Evolutionary conservation across 768 basidiomycete genomes (phyloP).

Genomic region (Leccinum uliginosum): DNA sequence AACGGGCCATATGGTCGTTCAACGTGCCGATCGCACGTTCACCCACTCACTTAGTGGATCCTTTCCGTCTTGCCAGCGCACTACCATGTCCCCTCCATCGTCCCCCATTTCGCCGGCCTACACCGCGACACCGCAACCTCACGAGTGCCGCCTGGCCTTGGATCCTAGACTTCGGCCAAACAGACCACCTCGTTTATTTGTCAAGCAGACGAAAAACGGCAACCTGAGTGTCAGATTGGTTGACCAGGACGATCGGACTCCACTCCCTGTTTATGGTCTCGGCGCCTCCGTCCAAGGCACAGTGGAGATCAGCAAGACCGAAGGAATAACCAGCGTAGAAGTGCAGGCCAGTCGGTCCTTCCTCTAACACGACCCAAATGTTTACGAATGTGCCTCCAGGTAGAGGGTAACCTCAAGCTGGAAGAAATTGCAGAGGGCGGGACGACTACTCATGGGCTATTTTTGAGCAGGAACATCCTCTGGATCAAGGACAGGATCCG

Average conservation of each 20-base stretch:
- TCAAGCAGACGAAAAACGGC: constrained; percentile 57
- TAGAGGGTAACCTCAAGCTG: constrained; percentile 56
- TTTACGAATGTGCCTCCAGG: constrained; percentile 31
- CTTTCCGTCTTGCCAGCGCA: constrained; percentile 16
- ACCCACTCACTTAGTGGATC: neutral
- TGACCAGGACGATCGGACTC: constrained; percentile 47
- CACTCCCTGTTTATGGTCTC: constrained; percentile 55
- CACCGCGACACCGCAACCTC: constrained; percentile 47
- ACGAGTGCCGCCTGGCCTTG: constrained; percentile 52
- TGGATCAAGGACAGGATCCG: constrained; percentile 49
- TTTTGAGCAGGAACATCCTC: constrained; percentile 47
- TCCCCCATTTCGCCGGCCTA: constrained; percentile 45
- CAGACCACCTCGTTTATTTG: constrained; percentile 45
- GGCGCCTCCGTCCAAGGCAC: constrained; percentile 50
- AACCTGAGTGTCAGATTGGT: constrained; percentile 46
- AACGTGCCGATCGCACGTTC: constrained; percentile 22
- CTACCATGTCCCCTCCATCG: constrained; percentile 46
- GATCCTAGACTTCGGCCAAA: constrained; percentile 33
- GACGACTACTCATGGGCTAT: constrained; percentile 45
- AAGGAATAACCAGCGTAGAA: constrained; percentile 57
- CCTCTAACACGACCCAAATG: neutral
- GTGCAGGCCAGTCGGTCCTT: constrained; percentile 44
- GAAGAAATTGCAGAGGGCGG: constrained; percentile 70
- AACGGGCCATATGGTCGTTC: constrained; percentile 26
- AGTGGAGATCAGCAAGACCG: constrained; percentile 51